These are phyloP conservation scores for Nitzschia putrida DNA, from an alignment of 108 stramenopile species.

Conservation along the genomic window DNA sequence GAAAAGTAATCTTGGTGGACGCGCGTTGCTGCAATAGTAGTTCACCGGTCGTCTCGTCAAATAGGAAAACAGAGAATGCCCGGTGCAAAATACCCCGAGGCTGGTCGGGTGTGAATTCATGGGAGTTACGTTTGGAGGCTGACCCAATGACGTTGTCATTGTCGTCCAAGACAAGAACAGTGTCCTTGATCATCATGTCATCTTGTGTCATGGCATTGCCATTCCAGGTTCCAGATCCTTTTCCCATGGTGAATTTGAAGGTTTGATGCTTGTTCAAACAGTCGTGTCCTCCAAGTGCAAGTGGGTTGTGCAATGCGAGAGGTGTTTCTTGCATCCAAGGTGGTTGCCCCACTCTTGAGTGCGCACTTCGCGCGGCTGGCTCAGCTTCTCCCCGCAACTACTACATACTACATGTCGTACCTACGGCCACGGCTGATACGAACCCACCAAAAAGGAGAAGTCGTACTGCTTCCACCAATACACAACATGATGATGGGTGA, in stretches of 20 bases:
- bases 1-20: conserved; percentile 95
- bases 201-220: conserved; percentile 72
- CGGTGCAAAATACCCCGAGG: conserved; percentile 91
- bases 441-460: too few relatives aligned
- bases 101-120: conserved; percentile 63
- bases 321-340: too few relatives aligned
- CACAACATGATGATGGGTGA: too few relatives aligned
- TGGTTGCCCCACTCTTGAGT: too few relatives aligned
- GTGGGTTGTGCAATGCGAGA: too few relatives aligned
- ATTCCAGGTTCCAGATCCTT: conserved; percentile 48
- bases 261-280: not conserved
- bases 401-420: too few relatives aligned
- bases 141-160: conserved; percentile 81
- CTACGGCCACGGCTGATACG: too few relatives aligned
- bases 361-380: too few relatives aligned
- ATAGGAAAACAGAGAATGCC: conserved; percentile 98
- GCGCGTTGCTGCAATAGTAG: conserved; percentile 96
- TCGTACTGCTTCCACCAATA: too few relatives aligned
- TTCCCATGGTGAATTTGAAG: conserved; percentile 10
- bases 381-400: too few relatives aligned
- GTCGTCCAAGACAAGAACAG: conserved; percentile 78
- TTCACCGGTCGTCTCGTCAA: conserved; percentile 83
- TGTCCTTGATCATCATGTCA: conserved; percentile 85
- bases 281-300: too few relatives aligned
- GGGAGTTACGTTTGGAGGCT: conserved; percentile 69